phyloP scores from a whole-genome alignment of 345 rosid genomes.

The Arabidopsis arenosa region DNA sequence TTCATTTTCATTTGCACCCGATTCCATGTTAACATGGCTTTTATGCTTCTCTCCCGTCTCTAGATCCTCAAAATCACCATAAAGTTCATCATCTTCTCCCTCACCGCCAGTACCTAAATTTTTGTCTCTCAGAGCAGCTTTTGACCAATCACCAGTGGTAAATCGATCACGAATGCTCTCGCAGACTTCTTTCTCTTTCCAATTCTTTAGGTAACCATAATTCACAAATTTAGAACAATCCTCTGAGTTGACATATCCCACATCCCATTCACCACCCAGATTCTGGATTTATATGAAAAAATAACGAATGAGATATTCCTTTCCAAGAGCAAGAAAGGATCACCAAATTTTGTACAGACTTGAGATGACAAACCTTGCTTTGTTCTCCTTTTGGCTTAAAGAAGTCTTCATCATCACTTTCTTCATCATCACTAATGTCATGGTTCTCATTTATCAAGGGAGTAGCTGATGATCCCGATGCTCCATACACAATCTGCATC shows the following conservation, averaged over 20 bases:
- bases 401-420: slow-evolving; percentile 73
- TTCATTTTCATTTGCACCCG: slow-evolving; percentile 50
- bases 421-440: slow-evolving; percentile 60
- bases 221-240: slow-evolving; percentile 78
- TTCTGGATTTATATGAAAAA: slow-evolving; percentile 53
- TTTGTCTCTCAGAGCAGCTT: slow-evolving; percentile 70
- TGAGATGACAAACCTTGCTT: slow-evolving; percentile 59
- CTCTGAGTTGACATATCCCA: slow-evolving; percentile 52
- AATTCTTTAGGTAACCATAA: slow-evolving; percentile 56
- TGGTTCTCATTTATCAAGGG: slow-evolving; percentile 47
- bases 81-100: slow-evolving; percentile 53
- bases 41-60: slow-evolving; percentile 75
- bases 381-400: slow-evolving; percentile 84
- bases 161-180: slow-evolving; percentile 85
- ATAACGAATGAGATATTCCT: not conserved
- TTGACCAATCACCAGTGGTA: slow-evolving; percentile 90
- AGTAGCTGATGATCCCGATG: slow-evolving; percentile 48
- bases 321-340: slow-evolving; percentile 11
- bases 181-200: slow-evolving; percentile 69
- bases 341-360: slow-evolving; percentile 10
- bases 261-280: slow-evolving; percentile 51
- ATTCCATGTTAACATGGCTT: slow-evolving; percentile 44
- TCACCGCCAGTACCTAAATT: slow-evolving; percentile 42
- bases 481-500: slow-evolving; percentile 86
- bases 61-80: slow-evolving; percentile 94